These are phyloP conservation scores for Letharia columbiana DNA, from an alignment of 495 filamentous ascomycete genomes.

Conservation along the genomic window DNA sequence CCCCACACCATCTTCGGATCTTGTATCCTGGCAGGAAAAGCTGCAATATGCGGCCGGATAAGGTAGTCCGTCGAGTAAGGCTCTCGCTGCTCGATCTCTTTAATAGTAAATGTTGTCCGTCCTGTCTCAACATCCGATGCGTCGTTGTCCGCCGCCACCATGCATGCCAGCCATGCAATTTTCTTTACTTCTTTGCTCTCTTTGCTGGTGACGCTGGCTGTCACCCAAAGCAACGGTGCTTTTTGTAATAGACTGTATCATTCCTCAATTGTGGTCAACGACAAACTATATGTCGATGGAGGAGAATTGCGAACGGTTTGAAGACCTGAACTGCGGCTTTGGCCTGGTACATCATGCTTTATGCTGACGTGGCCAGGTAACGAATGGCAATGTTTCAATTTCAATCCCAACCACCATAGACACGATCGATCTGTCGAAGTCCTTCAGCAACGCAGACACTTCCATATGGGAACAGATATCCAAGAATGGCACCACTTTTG, in stretches of 20 bases:
- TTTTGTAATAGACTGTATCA: slow-evolving; percentile 18
- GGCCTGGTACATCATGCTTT: neutral
- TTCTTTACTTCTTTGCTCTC: neutral
- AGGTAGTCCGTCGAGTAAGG: neutral
- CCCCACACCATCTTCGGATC: neutral
- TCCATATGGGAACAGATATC: slow-evolving; percentile 17
- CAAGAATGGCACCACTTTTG: slow-evolving; percentile 11
- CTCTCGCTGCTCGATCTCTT: neutral
- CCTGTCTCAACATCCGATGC: neutral
- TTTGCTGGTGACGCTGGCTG: neutral
- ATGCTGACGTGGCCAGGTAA: slow-evolving; percentile 9
- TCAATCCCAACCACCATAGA: slow-evolving; percentile 9
- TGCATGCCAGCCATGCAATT: slow-evolving; percentile 7
- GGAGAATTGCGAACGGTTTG: slow-evolving; percentile 13
- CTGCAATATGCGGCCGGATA: slow-evolving; percentile 1
- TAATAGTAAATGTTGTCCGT: neutral
- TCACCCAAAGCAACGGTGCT: slow-evolving; percentile 4
- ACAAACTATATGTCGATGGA: slow-evolving; percentile 7
- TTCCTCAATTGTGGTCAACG: slow-evolving; percentile 12
- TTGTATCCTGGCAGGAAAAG: neutral
- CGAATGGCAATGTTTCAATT: slow-evolving; percentile 8
- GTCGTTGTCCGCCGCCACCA: neutral
- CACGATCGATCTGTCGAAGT: slow-evolving; percentile 13
- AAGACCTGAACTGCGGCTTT: neutral
- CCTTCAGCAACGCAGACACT: slow-evolving; percentile 16